A percentile compares a stretch with the other conserved stretches of the same genome.
These are phyloP conservation scores for Gastrolobium villosum DNA, from an alignment of 306 rosid genomes.

Conservation along the genomic window DNA sequence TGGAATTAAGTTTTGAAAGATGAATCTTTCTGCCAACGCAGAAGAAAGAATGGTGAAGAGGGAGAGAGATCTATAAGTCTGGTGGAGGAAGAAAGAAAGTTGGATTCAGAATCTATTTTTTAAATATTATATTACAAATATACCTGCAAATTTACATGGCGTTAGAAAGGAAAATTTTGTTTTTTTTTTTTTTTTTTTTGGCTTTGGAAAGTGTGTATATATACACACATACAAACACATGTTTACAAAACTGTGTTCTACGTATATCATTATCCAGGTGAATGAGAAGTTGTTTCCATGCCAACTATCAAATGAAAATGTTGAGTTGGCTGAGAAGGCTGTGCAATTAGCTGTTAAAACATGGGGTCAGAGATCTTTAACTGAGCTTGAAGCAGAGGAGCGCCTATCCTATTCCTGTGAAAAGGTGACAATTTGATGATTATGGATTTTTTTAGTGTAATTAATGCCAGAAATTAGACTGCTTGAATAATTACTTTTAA, in stretches of 20 bases:
- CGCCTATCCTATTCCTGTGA: conserved; percentile 95
- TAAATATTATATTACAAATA: conserved; percentile 5
- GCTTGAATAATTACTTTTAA: background rate
- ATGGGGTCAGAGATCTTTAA: conserved; percentile 91
- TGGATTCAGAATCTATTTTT: background rate
- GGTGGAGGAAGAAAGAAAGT: background rate
- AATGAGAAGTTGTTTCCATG: conserved; percentile 90
- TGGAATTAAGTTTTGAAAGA: conserved; percentile 18
- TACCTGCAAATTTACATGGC: conserved; percentile 6
- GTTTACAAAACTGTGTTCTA: conserved; percentile 9
- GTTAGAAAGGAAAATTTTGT: background rate
- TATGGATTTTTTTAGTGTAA: conserved; percentile 2
- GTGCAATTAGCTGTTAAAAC: conserved; percentile 83
- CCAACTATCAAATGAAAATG: conserved; percentile 72
- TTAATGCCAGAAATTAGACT: conserved; percentile 35
- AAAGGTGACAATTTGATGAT: conserved; percentile 65
- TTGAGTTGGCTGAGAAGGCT: conserved; percentile 77
- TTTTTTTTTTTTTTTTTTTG: background rate
- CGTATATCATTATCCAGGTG: conserved; percentile 63
- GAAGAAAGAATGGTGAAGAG: conserved; percentile 2
- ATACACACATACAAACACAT: too few relatives aligned
- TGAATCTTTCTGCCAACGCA: conserved; percentile 20
- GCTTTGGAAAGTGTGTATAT: background rate
- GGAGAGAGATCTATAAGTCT: background rate
- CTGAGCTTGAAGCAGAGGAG: conserved; percentile 97